Evolutionary conservation across 2,329 filamentous ascomycete genomes (phyloP), one percentile per base, ranked within the genome.

Genomic region (Botrytis elliptica): DNA sequence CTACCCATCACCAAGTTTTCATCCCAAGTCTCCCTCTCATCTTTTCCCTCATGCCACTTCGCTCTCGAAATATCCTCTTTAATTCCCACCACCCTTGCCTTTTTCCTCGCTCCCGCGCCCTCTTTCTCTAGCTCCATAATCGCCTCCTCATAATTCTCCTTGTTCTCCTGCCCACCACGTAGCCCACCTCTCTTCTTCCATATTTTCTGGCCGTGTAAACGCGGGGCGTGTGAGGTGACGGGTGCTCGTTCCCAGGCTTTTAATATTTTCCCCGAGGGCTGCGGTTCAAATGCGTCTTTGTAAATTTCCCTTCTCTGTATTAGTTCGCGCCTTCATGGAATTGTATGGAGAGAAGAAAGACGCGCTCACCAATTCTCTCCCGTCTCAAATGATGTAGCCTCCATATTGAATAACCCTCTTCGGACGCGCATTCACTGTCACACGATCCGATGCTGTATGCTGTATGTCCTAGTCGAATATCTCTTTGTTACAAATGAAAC

Each of bases 101-200:
- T 81, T 75, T 85, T 85, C 46, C 84, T 79, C 36, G 80, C 59
- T 0, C 80, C 81, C 3, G 72, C 66, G 3, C 82, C 81, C 36
- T 81, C 80, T 38, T 77, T 79, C 25, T 81, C 78, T 8, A 85
- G 77, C 74, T 85, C 84, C 20, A 59, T 59, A 66, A 79, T 75
- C 4, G 75, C 76, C 46, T 75, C 74, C 20, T 76, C 73, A 25
- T 75, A 60, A 59, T 77, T 78, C 71, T 78, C 77, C 57, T 79
- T 79, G 33, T 78, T 71, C 20, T 74, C 72, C 22, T 72, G 36
- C 22, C 63, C 67, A 63, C 66, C 57, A 52, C 71, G 4, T 66
- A 69, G 3, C 6, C 64, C 66, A 18, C 76, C 73, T 18, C 73
- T 68, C 75, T 77, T 79, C 70, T 82, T 82, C 80, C 79, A 81